Conservation (phyloP, 169 alveolate species). For the Plasmodium berghei region DNA sequence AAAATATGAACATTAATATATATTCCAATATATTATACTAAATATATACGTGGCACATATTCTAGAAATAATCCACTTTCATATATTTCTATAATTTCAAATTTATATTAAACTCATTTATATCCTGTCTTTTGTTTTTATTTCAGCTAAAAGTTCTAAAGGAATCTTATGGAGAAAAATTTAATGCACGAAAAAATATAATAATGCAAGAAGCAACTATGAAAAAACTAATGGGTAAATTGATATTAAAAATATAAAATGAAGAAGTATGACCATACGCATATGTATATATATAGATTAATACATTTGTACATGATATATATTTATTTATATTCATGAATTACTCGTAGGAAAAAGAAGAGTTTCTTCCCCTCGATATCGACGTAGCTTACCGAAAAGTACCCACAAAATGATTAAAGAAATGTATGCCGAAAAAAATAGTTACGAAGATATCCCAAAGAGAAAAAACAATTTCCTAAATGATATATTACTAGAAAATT, state of each 20-base stretch:
- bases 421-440: conserved; percentile 62
- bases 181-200: conserved; percentile 48
- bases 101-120: not conserved
- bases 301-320: not conserved
- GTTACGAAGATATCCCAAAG: conserved; percentile 1
- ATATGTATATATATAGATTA: not conserved
- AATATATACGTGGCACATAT: not conserved
- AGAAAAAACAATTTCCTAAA: conserved; percentile 12
- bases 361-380: conserved; percentile 59
- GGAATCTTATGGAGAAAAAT: conserved; percentile 58
- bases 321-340: not conserved
- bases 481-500: conserved; percentile 1
- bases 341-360: conserved; percentile 59
- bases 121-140: not conserved
- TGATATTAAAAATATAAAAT: not conserved
- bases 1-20: not conserved
- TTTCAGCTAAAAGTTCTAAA: conserved; percentile 54
- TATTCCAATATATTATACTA: conserved; percentile 2
- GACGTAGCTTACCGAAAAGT: conserved; percentile 54
- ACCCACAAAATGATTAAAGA: conserved; percentile 72
- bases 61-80: too few relatives aligned
- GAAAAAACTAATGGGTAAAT: conserved; percentile 62
- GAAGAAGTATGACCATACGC: not conserved
- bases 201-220: conserved; percentile 43
- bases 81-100: too few relatives aligned